Base-by-base conservation (phyloP, 768 basidiomycete species). In the Leccinellum luteum region DNA sequence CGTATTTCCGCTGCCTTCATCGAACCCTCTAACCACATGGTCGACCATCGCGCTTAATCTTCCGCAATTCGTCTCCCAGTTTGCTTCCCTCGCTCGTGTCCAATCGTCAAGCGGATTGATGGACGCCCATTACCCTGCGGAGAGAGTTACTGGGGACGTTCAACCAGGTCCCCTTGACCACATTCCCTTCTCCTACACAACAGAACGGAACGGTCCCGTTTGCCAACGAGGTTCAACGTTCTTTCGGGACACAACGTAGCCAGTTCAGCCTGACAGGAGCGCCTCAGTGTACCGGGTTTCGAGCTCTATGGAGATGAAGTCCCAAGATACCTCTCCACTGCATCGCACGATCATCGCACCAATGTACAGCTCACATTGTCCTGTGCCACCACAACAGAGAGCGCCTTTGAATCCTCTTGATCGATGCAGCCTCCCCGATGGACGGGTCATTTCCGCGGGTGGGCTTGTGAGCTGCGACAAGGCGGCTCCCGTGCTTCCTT, bases 21-120 rank as follows among this genome's bases (percentile, higher is more conserved):
- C 83, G 15, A 80, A 72, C 48, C 79, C 79, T 17, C 74, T 90
- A 43, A 92, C 90, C 1, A 71, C 85, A 25, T 92, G 89, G 89
- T 79, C 78, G 23, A 90, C 84, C 12, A 72, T 91, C 63, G 70
- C 78, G 28, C 64, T 90, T n/a, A 69, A 86, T 64, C 76, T 92
- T 25, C 79, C 86, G 30, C 71, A 78, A 21, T 76, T 86, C 54
- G 70, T 90, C 13, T 75, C 84, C 14, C 79, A 84, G 62, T 90
- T 91, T 67, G 77, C 81, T 32, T 84, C 83, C 17, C 64, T 75
- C 3, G 69, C 79, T 19, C 73, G 77, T 51, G 34, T 54, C 47
- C 55, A 64, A 60, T 52, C 62, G 25, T 55, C 66, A 25, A 67
- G 61, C 45, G 70, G 63, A 19, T 61, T 60, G 12, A 59, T 55